Evolutionary conservation across 768 basidiomycete genomes (phyloP).

Genomic region (Boletus subparvulus): DNA sequence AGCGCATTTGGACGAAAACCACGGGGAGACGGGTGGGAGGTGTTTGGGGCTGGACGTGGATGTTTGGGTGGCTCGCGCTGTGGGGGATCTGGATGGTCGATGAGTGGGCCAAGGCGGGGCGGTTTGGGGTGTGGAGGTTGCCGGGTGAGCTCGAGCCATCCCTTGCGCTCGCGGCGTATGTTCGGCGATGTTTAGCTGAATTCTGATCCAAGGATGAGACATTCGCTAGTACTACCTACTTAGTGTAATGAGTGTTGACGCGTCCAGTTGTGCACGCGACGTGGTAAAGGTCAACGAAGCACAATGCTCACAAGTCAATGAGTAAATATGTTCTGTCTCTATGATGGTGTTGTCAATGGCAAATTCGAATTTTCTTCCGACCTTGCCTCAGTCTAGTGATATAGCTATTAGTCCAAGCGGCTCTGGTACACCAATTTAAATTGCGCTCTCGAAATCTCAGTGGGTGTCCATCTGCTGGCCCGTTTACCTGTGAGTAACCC

Average conservation of each 20-base stretch:
- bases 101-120: neutral
- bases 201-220: neutral
- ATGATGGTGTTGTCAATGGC: conserved; percentile 14
- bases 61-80: neutral
- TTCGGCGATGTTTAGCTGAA: neutral
- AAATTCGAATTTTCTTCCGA: conserved; percentile 45
- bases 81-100: neutral
- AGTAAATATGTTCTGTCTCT: no score
- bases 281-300: neutral
- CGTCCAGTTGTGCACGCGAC: no score
- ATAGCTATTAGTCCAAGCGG: conserved; percentile 42
- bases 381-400: conserved; percentile 45
- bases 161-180: conserved; percentile 26
- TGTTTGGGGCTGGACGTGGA: neutral
- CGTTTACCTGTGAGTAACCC: no score
- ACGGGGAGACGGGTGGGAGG: neutral
- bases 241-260: no score
- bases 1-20: neutral
- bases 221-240: no score
- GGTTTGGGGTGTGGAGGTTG: neutral
- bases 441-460: conserved; percentile 4
- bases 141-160: conserved; percentile 13
- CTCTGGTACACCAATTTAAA: conserved; percentile 47
- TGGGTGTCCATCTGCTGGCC: no score
- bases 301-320: neutral